Evolutionary conservation across 768 basidiomycete species (phyloP), one percentile per base, ranked within the genome.

Genomic region (Russula compacta): DNA sequence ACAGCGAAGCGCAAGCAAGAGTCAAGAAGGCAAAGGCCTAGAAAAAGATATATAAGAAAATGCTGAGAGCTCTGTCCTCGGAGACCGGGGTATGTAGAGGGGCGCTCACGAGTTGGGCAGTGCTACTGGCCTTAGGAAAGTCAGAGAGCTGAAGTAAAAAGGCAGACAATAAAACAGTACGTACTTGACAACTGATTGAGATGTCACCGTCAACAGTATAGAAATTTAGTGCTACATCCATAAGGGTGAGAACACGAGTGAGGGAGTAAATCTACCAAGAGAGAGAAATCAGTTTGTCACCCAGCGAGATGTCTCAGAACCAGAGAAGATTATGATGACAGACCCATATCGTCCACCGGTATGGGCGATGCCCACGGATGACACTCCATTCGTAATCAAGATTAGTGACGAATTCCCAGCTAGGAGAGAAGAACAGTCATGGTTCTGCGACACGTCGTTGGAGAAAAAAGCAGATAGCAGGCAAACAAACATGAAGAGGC

Each of bases 321-420:
- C 11, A 7, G 14, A 11, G 12, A 42, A 14, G 44, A 48, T 1
- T 29, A 8, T 15, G 4, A n/a, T 4, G 8, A 60, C 59, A 0
- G 14, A 60, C 59, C 59, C 53, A 60, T 60, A 60, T 60, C 17
- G 59, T 11, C 59, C 59, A 55, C 19, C 32, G n/a, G 40, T 43
- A 49, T 8, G 39, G 47, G 19, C 39, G 53, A 21, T 24, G 52
- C 19, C 38, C 44, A 14, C 24, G 44, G 19, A 60, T 40, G 36
- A 54, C 14, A 15, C 42, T 21, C 19, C 36, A 24, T 14, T 39
- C 36, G 36, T 39, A 53, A 4, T 21, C 36, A 39, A 53, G 51
- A 9, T 36, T 24, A 2, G 21, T 53, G 14, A 53, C 8, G 21
- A 39, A 53, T 21, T 53, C 51, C 51, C 54, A 55, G 3, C 54